Evolutionary conservation across 805 yeast species (phyloP), one percentile per base, ranked within the genome.

Genomic region (Kluyveromyces dobzhanskii): DNA sequence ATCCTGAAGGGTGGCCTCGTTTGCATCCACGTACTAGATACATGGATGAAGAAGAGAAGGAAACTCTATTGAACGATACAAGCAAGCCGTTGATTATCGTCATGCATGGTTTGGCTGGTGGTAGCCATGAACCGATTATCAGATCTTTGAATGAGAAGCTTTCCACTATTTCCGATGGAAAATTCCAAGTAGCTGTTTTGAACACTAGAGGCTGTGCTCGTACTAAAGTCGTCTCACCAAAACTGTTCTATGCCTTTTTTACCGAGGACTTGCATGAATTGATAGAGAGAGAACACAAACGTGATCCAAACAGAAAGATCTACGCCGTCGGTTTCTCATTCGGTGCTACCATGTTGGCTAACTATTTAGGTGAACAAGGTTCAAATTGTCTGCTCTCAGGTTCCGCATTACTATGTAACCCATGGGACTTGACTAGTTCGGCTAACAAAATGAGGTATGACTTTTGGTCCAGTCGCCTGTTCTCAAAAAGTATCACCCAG

Each of bases 161-260:
- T 35, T 66, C 71, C 24, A 49, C 56, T 1, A 59, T 59, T 4
- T 60, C 62, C 12, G 61, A 63, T 39, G 52, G 50, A 4, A 50
- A 64, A 45, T 68, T 77, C 54, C 76, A 80, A 59, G 80, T 78
- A 35, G 81, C 78, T 14, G 75, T 73, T 3, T 52, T 83, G 35
- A 81, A 80, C 54, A 69, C 83, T 13, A 67, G 94, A 52, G 94
- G 94, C 3, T 82, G 90, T 59, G 80, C 85, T 23, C 70, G 85
- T 53, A 80, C 85, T 16, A 78, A 78, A 44, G 66, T 83, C 40
- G 72, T 85, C 1, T 74, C 85, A 4, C 85, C 85, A 4, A 73
- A 74, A 46, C 54, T 82, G 17, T 81, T 77, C 57, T 69, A 77
- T 38, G 94, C 80, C 0, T 64, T 79, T 35, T 75, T 81, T 61